Percentiles rank a stretch among this genome's conserved stretches.
phyloP scores from a whole-genome alignment of 1,284 basidiomycete species.

The Ganoderma resinaceum region DNA sequence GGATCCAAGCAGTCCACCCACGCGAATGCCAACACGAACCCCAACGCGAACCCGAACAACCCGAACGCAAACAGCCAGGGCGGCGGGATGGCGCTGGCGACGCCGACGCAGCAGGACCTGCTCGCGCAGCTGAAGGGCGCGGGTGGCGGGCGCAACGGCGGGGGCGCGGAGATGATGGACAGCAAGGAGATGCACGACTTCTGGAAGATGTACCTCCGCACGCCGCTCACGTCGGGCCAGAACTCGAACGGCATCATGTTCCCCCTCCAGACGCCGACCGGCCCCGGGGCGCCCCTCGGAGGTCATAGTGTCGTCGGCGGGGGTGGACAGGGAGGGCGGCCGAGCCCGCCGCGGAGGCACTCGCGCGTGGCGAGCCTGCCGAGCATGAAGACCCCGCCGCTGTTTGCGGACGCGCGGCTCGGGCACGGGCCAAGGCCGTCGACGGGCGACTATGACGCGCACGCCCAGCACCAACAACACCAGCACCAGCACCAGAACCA shows the following conservation, averaged over 20 bases:
- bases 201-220: constrained; percentile 79
- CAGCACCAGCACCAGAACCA: too few species aligned
- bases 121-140: constrained; percentile 37
- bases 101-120: constrained; percentile 34
- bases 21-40: background rate
- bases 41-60: background rate
- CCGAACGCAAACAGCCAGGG: constrained; percentile 10
- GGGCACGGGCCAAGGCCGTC: constrained; percentile 8
- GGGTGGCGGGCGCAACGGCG: constrained; percentile 39
- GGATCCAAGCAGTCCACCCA: background rate
- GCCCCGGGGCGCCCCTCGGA: constrained; percentile 38
- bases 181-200: constrained; percentile 69
- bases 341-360: constrained; percentile 46
- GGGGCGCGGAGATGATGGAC: constrained; percentile 51
- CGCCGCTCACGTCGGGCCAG: constrained; percentile 66
- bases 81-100: constrained; percentile 29
- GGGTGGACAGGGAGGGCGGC: constrained; percentile 21
- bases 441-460: constrained; percentile 15
- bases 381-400: constrained; percentile 65
- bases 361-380: constrained; percentile 69
- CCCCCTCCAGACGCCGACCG: constrained; percentile 37
- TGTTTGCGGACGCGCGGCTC: constrained; percentile 29
- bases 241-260: constrained; percentile 28
- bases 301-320: constrained; percentile 14
- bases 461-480: constrained; percentile 17